Conservation (phyloP, 1,139 yeast species). For the Kodamaea sp. region DNA sequence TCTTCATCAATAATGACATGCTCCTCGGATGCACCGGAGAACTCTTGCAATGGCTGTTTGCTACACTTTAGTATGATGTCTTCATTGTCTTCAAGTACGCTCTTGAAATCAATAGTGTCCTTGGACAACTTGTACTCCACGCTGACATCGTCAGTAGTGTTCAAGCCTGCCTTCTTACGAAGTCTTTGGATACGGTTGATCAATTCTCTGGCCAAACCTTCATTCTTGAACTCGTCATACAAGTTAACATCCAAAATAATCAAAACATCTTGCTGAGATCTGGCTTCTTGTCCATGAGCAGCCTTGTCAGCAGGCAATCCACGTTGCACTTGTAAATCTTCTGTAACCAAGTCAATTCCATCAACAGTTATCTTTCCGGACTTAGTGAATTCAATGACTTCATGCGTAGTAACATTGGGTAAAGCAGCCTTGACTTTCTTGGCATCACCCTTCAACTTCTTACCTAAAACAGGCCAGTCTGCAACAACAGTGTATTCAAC, state of each 20-base stretch:
- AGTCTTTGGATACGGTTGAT: constrained; percentile 96
- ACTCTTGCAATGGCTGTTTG: constrained; percentile 57
- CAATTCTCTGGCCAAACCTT: constrained; percentile 95
- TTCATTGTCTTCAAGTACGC: constrained; percentile 63
- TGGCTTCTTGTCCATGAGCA: constrained; percentile 74
- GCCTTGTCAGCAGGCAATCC: constrained; percentile 68
- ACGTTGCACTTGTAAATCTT: constrained; percentile 88
- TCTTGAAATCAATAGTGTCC: constrained; percentile 70
- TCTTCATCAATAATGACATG: constrained; percentile 84
- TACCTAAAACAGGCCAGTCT: constrained; percentile 98
- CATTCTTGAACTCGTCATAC: constrained; percentile 85
- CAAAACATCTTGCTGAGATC: constrained; percentile 86
- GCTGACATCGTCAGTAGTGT: constrained; percentile 90
- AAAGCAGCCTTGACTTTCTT: constrained; percentile 93
- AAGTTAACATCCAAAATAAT: constrained; percentile 85
- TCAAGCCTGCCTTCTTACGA: constrained; percentile 94
- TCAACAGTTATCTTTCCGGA: constrained; percentile 81
- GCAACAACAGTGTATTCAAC: constrained; percentile 94
- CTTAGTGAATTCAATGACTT: constrained; percentile 74
- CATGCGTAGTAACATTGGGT: constrained; percentile 76
- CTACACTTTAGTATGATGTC: constrained; percentile 77
- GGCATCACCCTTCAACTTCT: constrained; percentile 91
- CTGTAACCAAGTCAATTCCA: constrained; percentile 82
- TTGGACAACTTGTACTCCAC: constrained; percentile 75
- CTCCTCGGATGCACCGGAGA: constrained; percentile 31